Evolutionary conservation across 345 rosid genomes (phyloP).

Genomic region (Eucalyptus cladocalyx): DNA sequence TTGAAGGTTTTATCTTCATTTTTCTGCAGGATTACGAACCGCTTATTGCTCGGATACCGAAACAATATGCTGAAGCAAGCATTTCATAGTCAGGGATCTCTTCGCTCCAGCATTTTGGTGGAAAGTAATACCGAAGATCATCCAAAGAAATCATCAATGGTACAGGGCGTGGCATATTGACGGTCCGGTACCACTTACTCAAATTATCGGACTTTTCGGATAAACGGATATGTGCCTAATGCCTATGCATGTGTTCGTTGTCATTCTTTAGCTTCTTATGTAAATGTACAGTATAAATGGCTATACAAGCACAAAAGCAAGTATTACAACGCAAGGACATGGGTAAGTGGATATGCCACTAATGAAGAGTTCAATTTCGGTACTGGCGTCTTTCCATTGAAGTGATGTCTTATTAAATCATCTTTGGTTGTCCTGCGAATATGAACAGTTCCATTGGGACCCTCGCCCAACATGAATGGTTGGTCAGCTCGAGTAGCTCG

Average conservation of each 20-base stretch:
- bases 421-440: no score
- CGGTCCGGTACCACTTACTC: background rate
- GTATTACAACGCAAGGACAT: background rate
- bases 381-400: no score
- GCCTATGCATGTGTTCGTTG: background rate
- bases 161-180: background rate
- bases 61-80: background rate
- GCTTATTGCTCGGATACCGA: background rate
- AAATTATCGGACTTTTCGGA: background rate
- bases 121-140: background rate
- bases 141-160: background rate
- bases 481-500: no score
- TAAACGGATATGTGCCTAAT: background rate
- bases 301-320: background rate
- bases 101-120: background rate
- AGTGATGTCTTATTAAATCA: no score
- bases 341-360: no score
- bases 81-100: background rate
- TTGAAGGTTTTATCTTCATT: background rate
- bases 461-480: no score
- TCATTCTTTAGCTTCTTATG: background rate
- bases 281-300: background rate
- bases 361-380: no score
- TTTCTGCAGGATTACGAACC: background rate
- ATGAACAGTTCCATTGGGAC: no score